Evolutionary conservation across 768 basidiomycete genomes (phyloP).

Genomic region (Boletus rubroflammeus): DNA sequence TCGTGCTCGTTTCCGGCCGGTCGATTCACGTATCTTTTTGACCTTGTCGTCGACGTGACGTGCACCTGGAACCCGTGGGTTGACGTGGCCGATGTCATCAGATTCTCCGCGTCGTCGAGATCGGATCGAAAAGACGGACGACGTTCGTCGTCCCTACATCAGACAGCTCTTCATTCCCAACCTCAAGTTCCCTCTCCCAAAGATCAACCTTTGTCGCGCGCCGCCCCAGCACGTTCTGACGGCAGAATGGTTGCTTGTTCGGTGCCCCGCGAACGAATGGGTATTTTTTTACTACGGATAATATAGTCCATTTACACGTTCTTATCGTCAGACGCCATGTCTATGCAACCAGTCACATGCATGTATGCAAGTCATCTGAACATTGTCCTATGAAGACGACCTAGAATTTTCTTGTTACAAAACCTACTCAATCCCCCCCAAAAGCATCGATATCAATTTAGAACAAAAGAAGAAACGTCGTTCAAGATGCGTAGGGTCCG

Average conservation of each 20-base stretch:
- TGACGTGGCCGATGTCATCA: constrained; percentile 34
- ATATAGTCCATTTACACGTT: constrained; percentile 14
- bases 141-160: constrained; percentile 96
- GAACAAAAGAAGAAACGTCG: neutral
- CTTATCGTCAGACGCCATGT: constrained; percentile 1
- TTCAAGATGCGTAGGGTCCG: neutral
- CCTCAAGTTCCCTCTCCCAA: constrained; percentile 95
- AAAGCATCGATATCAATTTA: too few species aligned
- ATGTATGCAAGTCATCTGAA: too few species aligned
- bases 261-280: neutral
- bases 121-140: constrained; percentile 87
- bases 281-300: neutral
- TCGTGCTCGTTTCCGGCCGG: constrained; percentile 98
- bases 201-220: constrained; percentile 78
- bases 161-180: constrained; percentile 87
- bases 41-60: too few species aligned
- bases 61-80: neutral
- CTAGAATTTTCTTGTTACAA: too few species aligned
- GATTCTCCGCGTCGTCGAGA: constrained; percentile 97
- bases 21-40: constrained; percentile 83
- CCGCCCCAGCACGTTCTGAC: constrained; percentile 71
- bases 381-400: too few species aligned
- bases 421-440: too few species aligned
- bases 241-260: neutral
- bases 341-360: constrained; percentile 18